Conservation (phyloP, 2,329 filamentous ascomycete species). For the Cladorrhinum sp. region DNA sequence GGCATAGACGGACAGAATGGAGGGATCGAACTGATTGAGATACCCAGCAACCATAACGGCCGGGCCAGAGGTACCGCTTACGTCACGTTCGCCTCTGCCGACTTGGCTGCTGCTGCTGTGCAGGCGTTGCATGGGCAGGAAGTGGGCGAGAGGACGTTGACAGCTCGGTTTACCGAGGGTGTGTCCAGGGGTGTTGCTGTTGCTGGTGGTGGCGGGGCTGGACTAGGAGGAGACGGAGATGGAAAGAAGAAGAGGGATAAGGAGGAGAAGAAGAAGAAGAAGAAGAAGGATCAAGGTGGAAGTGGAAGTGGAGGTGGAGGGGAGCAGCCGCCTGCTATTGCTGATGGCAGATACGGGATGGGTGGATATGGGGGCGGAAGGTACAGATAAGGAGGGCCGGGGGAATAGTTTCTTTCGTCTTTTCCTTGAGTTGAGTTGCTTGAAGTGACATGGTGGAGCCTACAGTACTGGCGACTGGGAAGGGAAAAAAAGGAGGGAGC, state of each 20-base stretch:
- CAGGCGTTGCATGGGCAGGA: slow-evolving; percentile 9
- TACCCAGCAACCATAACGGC: slow-evolving; percentile 10
- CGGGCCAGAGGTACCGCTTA: slow-evolving; percentile 11
- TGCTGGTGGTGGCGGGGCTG: too few relatives aligned
- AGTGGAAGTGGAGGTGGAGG: neutral
- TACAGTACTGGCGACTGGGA: neutral
- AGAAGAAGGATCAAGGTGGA: too few relatives aligned
- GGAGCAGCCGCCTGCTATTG: slow-evolving; percentile 18
- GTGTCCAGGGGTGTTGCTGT: neutral
- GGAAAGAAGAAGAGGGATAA: slow-evolving; percentile 4
- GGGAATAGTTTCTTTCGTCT: neutral
- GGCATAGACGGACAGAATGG: neutral
- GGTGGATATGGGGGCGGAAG: slow-evolving; percentile 8
- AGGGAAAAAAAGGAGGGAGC: neutral
- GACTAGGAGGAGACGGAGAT: neutral
- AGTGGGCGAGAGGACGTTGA: neutral
- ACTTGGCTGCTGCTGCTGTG: slow-evolving; percentile 4
- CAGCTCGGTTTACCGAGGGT: slow-evolving; percentile 1
- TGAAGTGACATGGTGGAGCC: neutral
- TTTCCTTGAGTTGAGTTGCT: neutral
- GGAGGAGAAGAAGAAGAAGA: too few relatives aligned
- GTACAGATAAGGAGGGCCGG: too few relatives aligned
- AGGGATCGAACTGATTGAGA: slow-evolving; percentile 15
- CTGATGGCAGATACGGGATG: slow-evolving; percentile 19
- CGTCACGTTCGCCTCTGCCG: slow-evolving; percentile 15